Evolutionary conservation across 2,329 filamentous ascomycete genomes (phyloP), one percentile per base, ranked within the genome.

Genomic region (Leptoxyphium fumago): DNA sequence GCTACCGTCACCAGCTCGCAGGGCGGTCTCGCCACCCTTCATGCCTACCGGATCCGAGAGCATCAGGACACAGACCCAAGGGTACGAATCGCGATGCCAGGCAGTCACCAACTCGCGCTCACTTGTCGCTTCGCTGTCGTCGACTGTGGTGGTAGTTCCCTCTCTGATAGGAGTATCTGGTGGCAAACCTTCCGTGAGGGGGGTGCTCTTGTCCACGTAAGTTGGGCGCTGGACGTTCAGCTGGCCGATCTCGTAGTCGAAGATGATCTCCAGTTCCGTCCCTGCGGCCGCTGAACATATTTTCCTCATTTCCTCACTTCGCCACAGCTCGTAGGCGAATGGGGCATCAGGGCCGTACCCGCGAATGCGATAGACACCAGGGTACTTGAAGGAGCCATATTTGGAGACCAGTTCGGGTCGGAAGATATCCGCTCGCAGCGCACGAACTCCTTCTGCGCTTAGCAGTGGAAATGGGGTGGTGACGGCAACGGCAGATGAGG

Each of bases 1-100:
- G 18, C 65, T 60, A 2, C 67, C 66, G 30, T 53, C 69, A 1
- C 66, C 70, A 15, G 71, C 82, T 46, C 70, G 78, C 41, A 70
- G 65, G n/a, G 73, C 78, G 10, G 74, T 84, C 49, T 75, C 78
- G 42, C 69, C 70, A 28, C 70, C 70, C 29, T 63, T 52, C 70
- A 73, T 73, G 39, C 59, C 54, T 21, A 61, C 61, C 26, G 64
- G 63, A 48, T 73, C 69, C 29, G 63, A 68, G 48, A 72, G 61
- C 70, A 72, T 73, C 3, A 69, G 56, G 18, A 73, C 70, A 49
- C 70, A 72, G 18, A 73, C 70, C 45, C 70, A 72, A 1, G 70
- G 69, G 49, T 69, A 69, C 41, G 63, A 67, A 50, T 73, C 71
- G 51, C 63, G 64, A 55, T 74, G 70, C 70, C 71, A 74, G 11